Base-by-base conservation (phyloP, 192 early-diverging fungal genomes). In the Backusella westeae region DNA sequence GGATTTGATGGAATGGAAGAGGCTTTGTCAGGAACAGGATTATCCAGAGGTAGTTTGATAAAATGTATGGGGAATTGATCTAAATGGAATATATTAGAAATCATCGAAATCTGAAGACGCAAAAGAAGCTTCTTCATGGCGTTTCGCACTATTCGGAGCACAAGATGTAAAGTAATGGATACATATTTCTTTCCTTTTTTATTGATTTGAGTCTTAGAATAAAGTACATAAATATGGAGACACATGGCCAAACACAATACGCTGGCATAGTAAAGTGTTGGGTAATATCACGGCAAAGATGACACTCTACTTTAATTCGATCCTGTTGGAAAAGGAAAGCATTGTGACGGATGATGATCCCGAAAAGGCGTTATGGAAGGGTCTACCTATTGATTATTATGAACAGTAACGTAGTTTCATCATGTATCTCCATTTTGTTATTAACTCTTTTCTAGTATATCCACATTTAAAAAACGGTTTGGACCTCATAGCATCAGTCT, bases 221-320 rank as follows among this genome's bases (percentile, higher is more conserved):
- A 85, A 85, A 73, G 53, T 67, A 3, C 69, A 36, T 7, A 78
- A 73, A 41, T 79, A 77, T 41, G 80, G 80, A 5, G 83, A 84
- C 49, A 17, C 73, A 9, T 81, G 80, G 49, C 76, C 85, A 1
- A 82, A 82, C 17, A 85, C 82, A 0, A 80, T 81, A 3, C 78
- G 77, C 10, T 88, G 87, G 87, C 77, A 82, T 56, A 67, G 49
- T 15, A 78, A 82, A 14, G 85, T 83, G 72, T 41, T 86, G 2
- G 77, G 80, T 2, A 88, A 84, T 68, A 77, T 86, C 63, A 86
- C 76, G 35, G 81, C 84, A 19, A 88, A 86, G 67, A 83, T 86
- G 77, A 86, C 87, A 0, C 73, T 88, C 9, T 88, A 88, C 63
- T 88, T 86, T 76, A 85, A 83, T 73, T 69, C 81, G 19, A 77